Evolutionary conservation across 441 rosid species (phyloP), one percentile per base, ranked within the genome.

Genomic region (Erodium texanum): DNA sequence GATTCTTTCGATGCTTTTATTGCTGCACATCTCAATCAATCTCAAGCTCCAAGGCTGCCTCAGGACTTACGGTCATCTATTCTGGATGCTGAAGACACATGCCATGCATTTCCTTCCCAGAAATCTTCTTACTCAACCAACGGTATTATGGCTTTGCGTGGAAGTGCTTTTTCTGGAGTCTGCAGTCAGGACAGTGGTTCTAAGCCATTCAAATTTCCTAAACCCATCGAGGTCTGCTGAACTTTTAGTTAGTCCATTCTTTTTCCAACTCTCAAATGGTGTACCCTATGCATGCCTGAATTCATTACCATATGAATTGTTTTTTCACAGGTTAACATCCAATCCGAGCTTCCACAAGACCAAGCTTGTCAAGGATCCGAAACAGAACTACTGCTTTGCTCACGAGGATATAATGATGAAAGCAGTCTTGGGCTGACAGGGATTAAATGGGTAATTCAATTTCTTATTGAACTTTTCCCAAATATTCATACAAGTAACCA

Each of bases 21-120:
- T 52, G 71, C 80, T 64, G 78, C 80, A 41, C 82, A 80, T 71
- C 73, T 66, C 41, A 74, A 81, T 75, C 66, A 70, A 68, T 74
- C 77, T 72, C 84, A 67, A 81, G 74, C 70, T 80, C 79, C 76
- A 59, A 71, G 69, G 64, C 79, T 58, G 54, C 70, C 77, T 66
- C 81, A 79, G 62, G 81, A 74, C 68, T 15, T 80, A 12, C 72
- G 69, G 65, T 83, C 86, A 23, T 92, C 98, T 36, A 89, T 90
- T 68, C 81, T 93, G 69, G 96, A 93, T 77, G 98, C 93, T 62
- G 97, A 93, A 68, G 90, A 93, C 64, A 90, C 98, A 63, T 90
- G 98, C 75, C 93, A 90, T 63, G 94, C 88, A 59, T 89, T 93
- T 84, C 54, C 89, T 22, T 85, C 81, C 67, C 86, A 82, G 70